phyloP scores from a whole-genome alignment of 108 stramenopile genomes.

The Parmales sp. region DNA sequence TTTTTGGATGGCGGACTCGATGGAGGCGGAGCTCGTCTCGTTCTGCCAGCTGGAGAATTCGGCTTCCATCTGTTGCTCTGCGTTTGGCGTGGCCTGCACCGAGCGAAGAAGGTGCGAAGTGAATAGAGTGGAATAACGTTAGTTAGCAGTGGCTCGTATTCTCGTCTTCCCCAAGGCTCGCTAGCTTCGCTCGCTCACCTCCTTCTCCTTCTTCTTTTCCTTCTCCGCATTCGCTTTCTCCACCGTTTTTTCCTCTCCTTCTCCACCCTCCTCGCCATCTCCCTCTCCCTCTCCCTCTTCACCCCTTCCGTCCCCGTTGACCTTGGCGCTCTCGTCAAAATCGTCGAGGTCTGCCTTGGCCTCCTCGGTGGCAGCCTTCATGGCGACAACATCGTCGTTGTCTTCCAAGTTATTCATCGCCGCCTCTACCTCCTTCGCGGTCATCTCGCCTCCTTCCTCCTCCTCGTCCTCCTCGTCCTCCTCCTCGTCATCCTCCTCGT shows the following conservation, averaged over 20 bases:
- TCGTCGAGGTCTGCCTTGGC: conserved; percentile 66
- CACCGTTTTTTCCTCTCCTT: conserved; percentile 5
- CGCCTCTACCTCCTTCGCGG: conserved; percentile 67
- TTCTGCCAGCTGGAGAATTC: too few relatives aligned
- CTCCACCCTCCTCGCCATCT: not conserved
- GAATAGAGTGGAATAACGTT: too few relatives aligned
- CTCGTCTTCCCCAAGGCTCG: too few relatives aligned
- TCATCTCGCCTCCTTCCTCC: conserved; percentile 27
- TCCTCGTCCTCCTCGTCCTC: not conserved
- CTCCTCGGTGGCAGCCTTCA: conserved; percentile 61
- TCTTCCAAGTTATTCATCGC: conserved; percentile 86
- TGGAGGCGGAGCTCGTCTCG: too few relatives aligned
- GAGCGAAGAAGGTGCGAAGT: too few relatives aligned
- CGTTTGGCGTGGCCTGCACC: conserved; percentile 9
- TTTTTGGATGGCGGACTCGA: too few relatives aligned
- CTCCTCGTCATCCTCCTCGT: conserved; percentile 5
- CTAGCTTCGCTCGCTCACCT: too few relatives aligned
- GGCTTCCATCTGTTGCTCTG: conserved; percentile 20
- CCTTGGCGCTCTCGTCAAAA: conserved; percentile 67
- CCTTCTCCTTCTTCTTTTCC: conserved; percentile 21
- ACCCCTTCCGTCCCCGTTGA: conserved; percentile 17
- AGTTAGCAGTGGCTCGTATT: too few relatives aligned
- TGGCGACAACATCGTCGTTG: conserved; percentile 73
- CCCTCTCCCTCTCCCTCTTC: conserved; percentile 40
- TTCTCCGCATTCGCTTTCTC: conserved; percentile 20